Evolutionary conservation across 169 alveolate species (phyloP), one percentile per base, ranked within the genome.

Genomic region (Babesia bovis): DNA sequence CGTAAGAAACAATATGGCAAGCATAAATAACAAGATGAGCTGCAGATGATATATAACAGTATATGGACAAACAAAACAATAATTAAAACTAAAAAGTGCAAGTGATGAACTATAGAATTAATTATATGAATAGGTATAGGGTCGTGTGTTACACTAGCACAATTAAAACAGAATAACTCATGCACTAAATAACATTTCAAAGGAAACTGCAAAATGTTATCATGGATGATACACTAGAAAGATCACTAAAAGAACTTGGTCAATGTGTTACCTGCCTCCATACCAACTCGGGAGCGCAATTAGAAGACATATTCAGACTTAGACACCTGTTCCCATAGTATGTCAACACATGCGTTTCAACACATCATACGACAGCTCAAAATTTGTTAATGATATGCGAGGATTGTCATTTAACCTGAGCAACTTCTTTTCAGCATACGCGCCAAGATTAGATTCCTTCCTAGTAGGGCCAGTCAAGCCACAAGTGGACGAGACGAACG

Each of bases 321-420:
- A 60, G 71, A 26, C 73, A 69, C 60, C 65, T 71, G 25, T 56
- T 81, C 21, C 84, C 88, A 35, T 81, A 81, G 87, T 78, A 78
- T n/a, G 68, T 21, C 17, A 21, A 21, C 40, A n/a, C 0, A n/a
- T 10, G 4, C 13, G 6, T 2, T 3, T 10, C 47, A 1, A 45
- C 10, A 58, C 55, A 33, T 21, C 35, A 30, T 26, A n/a, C n/a
- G 21, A 26, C 55, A 78, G 87, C 57, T 81, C 88, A 15, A 81
- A 72, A 65, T 81, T 81, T 33, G 68, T 81, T 7, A 81, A 81
- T 81, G 88, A 81, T 72, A 42, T 81, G 72, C 84, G 88, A 25
- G 84, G 88, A 3, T 52, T 81, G 19, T 71, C 72, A 55, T 61
- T 81, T 26, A 81, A 81, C 35, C 59, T 81, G 47, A 53, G 75